These are phyloP conservation scores for Tricholoma flavovirens DNA, from an alignment of 768 basidiomycete species.

Conservation along the genomic window DNA sequence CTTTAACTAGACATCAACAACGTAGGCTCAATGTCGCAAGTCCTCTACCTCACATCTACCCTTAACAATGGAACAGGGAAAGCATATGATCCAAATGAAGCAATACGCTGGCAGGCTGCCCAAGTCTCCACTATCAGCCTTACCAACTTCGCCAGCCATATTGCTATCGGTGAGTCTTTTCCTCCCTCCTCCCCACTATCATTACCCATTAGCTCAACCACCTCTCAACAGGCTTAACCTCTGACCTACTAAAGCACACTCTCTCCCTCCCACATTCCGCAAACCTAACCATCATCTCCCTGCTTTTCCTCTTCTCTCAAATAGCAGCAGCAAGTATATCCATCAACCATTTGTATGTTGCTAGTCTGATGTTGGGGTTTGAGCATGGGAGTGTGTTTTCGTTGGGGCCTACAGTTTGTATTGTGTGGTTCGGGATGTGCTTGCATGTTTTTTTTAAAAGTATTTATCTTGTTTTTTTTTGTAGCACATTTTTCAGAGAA, in stretches of 20 bases:
- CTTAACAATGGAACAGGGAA: constrained; percentile 39
- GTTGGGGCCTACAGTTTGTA: constrained; percentile 64
- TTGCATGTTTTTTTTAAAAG: neutral
- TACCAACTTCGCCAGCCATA: constrained; percentile 75
- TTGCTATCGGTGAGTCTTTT: constrained; percentile 55
- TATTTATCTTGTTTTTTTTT: neutral
- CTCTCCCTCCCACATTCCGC: constrained; percentile 60
- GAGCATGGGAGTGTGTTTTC: constrained; percentile 74
- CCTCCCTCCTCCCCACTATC: neutral
- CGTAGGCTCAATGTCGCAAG: constrained; percentile 66
- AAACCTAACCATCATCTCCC: constrained; percentile 59
- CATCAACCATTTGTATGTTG: constrained; percentile 55
- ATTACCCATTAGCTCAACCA: neutral
- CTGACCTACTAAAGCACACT: constrained; percentile 57
- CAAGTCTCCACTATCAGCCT: constrained; percentile 83
- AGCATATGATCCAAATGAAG: constrained; percentile 59
- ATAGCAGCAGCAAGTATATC: constrained; percentile 48
- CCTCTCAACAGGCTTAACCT: constrained; percentile 45
- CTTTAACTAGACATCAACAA: constrained; percentile 64
- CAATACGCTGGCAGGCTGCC: constrained; percentile 70
- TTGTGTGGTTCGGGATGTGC: constrained; percentile 90
- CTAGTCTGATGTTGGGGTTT: constrained; percentile 46
- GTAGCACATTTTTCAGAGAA: constrained; percentile 76
- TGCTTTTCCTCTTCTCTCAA: constrained; percentile 70
- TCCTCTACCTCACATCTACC: constrained; percentile 36